Base-by-base conservation (phyloP, 768 basidiomycete genomes). In the Rhodotorula diobovata region DNA sequence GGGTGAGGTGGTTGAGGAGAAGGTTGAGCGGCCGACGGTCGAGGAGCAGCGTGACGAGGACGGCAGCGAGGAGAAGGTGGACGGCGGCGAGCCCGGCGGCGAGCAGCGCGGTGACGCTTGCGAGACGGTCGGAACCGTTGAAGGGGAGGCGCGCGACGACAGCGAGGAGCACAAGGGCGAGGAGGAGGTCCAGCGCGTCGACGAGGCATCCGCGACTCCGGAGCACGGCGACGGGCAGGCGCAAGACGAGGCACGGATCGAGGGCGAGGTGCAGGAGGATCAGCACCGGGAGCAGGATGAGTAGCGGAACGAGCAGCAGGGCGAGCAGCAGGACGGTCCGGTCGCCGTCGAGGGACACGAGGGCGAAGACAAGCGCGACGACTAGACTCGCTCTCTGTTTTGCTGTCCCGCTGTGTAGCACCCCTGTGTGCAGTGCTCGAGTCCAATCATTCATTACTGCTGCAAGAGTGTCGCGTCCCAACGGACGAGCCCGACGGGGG, bases 401-500 rank as follows among this genome's bases (percentile, higher is more conserved):
- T 25, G 11, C 18, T 18, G 43, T 43, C 43, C 43, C 43, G 43
- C 10, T 48, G 20, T 48, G 20, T 25, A 25, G 21, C 46, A 10
- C 43, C 18, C 11, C 11, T 43, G 43, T 11, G 21, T 48, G 21
- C 46, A 48, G 21, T 5, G 20, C 25, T 21, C 9, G 21, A 9
- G 3, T 25, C 21, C 2, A 48, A 1, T 11, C 15, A 23, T 1
- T 6, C 15, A 1, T 11, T n/a, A n/a, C 5, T 21, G 46, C 3
- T 25, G 21, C 46, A 21, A 23, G 35, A 2, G 25, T 61, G 43
- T 62, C 23, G 51, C 60, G 9, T 30, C 53, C 67, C 53, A 61
- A 67, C 67, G 67, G 67, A 67, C 67, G 43, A n/a, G 37, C 37
- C 39, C 37, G 12, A 23, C 37, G 15, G n/a, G 11, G 55, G 34